These are phyloP conservation scores for Microsporum ferrugineum DNA, from an alignment of 2,329 filamentous ascomycete genomes.

Conservation along the genomic window DNA sequence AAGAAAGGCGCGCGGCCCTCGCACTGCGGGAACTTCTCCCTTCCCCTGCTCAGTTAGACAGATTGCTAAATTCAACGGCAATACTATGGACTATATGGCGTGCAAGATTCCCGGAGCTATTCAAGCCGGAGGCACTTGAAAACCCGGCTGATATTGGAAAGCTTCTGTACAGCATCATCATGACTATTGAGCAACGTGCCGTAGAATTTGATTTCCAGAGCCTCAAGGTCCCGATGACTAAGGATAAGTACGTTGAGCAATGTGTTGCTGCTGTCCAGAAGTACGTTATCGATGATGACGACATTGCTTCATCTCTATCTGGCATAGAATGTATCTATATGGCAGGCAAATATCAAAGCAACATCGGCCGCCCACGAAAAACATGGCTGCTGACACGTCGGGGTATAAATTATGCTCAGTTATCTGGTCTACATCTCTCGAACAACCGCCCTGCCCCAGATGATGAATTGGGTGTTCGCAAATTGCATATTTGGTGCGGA, in stretches of 20 bases:
- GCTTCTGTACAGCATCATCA: slow-evolving; percentile 34
- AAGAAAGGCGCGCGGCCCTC: slow-evolving; percentile 18
- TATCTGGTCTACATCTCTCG: slow-evolving; percentile 39
- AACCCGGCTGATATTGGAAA: slow-evolving; percentile 31
- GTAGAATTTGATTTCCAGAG: slow-evolving; percentile 27
- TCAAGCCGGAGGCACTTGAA: slow-evolving; percentile 15
- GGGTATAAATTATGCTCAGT: slow-evolving; percentile 42
- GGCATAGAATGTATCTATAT: slow-evolving; percentile 44
- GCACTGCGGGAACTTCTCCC: slow-evolving; percentile 28
- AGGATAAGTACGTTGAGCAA: slow-evolving; percentile 35
- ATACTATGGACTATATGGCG: slow-evolving; percentile 26
- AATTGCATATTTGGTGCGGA: slow-evolving; percentile 30
- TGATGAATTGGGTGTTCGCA: slow-evolving; percentile 21
- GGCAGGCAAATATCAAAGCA: slow-evolving; percentile 42
- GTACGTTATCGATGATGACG: slow-evolving; percentile 40
- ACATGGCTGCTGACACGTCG: slow-evolving; percentile 44
- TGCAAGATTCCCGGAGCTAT: slow-evolving; percentile 26
- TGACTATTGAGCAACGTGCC: slow-evolving; percentile 35
- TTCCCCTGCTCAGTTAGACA: slow-evolving; percentile 21
- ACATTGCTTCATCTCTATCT: slow-evolving; percentile 40
- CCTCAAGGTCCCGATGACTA: slow-evolving; percentile 29
- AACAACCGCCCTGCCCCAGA: slow-evolving; percentile 21
- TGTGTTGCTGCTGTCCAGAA: slow-evolving; percentile 39
- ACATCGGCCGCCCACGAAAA: slow-evolving; percentile 45
- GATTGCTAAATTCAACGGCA: slow-evolving; percentile 22